Base-by-base conservation (phyloP, 768 basidiomycete genomes). In the Austroboletus eburneus region DNA sequence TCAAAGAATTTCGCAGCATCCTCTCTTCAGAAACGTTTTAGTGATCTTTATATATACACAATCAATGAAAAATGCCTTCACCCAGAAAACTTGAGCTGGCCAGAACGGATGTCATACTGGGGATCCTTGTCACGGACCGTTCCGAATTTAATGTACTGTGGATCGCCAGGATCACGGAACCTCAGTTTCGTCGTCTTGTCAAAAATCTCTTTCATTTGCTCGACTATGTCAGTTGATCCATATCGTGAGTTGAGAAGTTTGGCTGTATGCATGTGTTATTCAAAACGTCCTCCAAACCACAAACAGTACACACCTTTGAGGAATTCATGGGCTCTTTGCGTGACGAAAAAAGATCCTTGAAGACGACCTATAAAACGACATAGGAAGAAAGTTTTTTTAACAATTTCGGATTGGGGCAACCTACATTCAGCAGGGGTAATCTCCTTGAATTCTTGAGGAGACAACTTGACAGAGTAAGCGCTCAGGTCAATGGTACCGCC, bases 401-500 rank as follows among this genome's bases (percentile, higher is more conserved):
- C 25, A 10, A 5, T 17, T 9, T 25, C 18, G 17, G 4, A 6
- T 43, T 14, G 42, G 20, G 24, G 2, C 3, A 25, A 52, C 64
- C 38, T 32, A 69, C 69, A 68, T 21, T 64, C 65, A 27, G 62
- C 55, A 35, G 63, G 58, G 37, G 60, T 57, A 34, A 73, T 59
- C 43, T 73, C 70, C 23, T 70, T 57, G 43, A 72, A 65, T 5
- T 54, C 55, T 55, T 68, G 30, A 54, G 68, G 67, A 18, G 69
- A 69, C n/a, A 63, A 56, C 29, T 66, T 64, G 61, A 73, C 68
- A 17, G 52, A 64, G 57, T 60, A 72, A 27, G 64, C 69, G 39
- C 73, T 75, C 12, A 72, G 41, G 40, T 72, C 71, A 12, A 69
- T 52, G 0, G 69, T 73, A 2, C 68, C 66, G 10, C 74, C 73